Evolutionary conservation across 768 basidiomycete genomes (phyloP), one percentile per base, ranked within the genome.

Genomic region (Amanita phalloides): DNA sequence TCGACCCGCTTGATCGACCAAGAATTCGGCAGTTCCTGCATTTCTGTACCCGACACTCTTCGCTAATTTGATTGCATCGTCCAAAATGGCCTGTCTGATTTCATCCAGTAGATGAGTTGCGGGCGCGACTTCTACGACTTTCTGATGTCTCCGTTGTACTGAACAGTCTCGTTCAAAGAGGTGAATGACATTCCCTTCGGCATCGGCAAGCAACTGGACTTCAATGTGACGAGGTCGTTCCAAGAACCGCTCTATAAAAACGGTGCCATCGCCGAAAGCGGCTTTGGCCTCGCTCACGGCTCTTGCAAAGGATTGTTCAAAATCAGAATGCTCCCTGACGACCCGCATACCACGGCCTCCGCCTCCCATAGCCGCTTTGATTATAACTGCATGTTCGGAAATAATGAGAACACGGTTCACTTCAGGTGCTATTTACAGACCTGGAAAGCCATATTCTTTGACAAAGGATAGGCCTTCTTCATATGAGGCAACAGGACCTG

Each of bases 311-410:
- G 87, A 74, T 52, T 78, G 73, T 70, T 91, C 77, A 77, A 98
- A 97, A 59, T 91, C 86, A 28, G 84, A 84, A 66, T 94, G 86
- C 62, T 93, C 90, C 56, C 91, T 84, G 32, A 99, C 96, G 51
- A 99, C 95, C 61, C 96, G 89, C 96, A 98, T 99, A 54, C 96
- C 96, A 59, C 95, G 90, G 49, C 96, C 96, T 60, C 95, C 95
- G 53, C 94, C 95, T 53, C 95, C 95, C 90, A 96, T 94, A 7
- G 95, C 95, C 36, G 96, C 96, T 71, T 98, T 99, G 80, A 99
- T 97, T 67, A 99, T 97, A 50, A 99, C 92, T 84, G 45, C 25
- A 35, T 30, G 17, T 59, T 44, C 39, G n/a, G 11, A 20, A 48
- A 46, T 53, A 11, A 48, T 41, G 5, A 30, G 44, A n/a, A 13